Conservation (phyloP, 2,329 filamentous ascomycete species). For the Penicillium corylophilum region DNA sequence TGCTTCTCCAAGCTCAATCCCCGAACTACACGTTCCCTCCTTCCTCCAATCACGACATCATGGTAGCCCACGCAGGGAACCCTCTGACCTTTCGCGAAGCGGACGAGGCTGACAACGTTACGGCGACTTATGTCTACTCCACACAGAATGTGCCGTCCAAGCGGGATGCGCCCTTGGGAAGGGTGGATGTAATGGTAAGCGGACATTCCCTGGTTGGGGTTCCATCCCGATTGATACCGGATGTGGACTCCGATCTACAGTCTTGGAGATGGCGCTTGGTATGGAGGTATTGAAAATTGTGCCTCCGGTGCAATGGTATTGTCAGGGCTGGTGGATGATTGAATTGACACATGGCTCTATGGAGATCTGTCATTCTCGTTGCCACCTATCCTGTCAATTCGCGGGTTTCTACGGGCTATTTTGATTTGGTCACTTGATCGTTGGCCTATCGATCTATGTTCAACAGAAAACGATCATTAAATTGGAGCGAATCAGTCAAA, state of each 20-base stretch:
- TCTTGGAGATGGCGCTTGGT: background rate
- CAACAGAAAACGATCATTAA: background rate
- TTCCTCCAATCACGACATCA: conserved; percentile 1
- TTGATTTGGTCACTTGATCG: background rate
- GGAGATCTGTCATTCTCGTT: background rate
- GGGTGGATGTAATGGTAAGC: conserved; percentile 48
- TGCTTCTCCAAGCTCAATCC: background rate
- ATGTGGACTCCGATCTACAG: background rate
- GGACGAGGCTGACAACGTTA: conserved; percentile 53
- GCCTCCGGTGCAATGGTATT: background rate
- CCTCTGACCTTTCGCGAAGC: conserved; percentile 35
- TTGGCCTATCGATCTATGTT: background rate
- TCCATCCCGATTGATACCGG: background rate
- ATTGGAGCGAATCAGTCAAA: background rate
- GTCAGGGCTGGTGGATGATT: background rate
- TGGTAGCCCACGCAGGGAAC: background rate
- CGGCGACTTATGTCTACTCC: conserved; percentile 51
- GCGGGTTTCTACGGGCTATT: background rate
- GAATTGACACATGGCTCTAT: background rate
- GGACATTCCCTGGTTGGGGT: background rate
- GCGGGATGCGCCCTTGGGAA: conserved; percentile 22
- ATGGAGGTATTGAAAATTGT: background rate
- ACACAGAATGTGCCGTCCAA: conserved; percentile 15
- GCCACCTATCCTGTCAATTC: background rate
- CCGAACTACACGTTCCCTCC: background rate